Evolutionary conservation across 2,329 filamentous ascomycete species (phyloP).

Genomic region (Diplocarpon rosae): DNA sequence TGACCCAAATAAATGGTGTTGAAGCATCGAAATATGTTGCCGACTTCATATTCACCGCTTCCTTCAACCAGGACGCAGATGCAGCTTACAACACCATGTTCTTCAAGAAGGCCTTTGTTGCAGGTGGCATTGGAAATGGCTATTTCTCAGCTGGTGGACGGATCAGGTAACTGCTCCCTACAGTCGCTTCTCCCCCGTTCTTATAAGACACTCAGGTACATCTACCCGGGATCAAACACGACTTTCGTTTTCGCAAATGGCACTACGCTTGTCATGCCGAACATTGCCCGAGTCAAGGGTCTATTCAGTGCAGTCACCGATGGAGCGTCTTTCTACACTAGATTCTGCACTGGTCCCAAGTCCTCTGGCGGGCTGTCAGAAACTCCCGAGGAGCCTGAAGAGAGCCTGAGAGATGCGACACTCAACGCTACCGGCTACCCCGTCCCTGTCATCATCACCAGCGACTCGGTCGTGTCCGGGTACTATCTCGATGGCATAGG

Average conservation of each 20-base stretch:
- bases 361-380: too few species aligned
- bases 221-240: conserved; percentile 31
- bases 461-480: conserved; percentile 20
- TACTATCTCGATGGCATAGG: conserved; percentile 24
- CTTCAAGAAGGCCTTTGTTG: conserved; percentile 26
- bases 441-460: conserved; percentile 15
- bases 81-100: conserved; percentile 34
- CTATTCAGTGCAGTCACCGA: conserved; percentile 25
- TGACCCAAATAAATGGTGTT: conserved; percentile 45
- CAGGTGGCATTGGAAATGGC: conserved; percentile 19
- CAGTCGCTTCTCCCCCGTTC: neutral
- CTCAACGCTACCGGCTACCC: conserved; percentile 18
- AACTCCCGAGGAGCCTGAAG: neutral
- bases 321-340: conserved; percentile 21
- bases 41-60: conserved; percentile 31
- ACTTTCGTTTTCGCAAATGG: conserved; percentile 32
- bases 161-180: conserved; percentile 19
- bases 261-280: conserved; percentile 26
- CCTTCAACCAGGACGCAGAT: conserved; percentile 31
- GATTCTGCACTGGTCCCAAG: conserved; percentile 16
- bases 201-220: conserved; percentile 16
- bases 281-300: conserved; percentile 29
- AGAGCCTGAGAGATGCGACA: too few species aligned
- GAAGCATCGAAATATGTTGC: conserved; percentile 39
- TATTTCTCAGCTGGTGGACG: conserved; percentile 31